These are phyloP conservation scores for Cronartium ribicola DNA, from an alignment of 1,284 basidiomycete species.

Conservation along the genomic window DNA sequence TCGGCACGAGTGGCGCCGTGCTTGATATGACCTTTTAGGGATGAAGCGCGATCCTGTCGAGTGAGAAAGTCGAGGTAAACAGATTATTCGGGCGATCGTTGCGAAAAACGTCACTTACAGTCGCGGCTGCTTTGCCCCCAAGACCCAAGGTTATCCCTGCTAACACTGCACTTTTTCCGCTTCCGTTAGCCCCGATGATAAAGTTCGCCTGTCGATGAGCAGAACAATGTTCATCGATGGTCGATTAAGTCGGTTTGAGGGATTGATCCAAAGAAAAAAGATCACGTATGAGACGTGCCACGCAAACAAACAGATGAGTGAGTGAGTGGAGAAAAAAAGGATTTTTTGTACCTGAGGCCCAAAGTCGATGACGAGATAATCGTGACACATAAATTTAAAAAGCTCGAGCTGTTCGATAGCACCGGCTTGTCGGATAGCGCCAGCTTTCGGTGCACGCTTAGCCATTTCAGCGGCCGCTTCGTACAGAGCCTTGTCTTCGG, in stretches of 20 bases:
- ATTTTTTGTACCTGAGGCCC: no score
- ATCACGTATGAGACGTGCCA: no score
- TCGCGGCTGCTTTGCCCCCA: constrained; percentile 82
- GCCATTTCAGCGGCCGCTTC: constrained; percentile 7
- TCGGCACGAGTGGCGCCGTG: constrained; percentile 69
- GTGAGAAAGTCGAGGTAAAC: not conserved
- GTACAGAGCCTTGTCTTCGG: constrained; percentile 7
- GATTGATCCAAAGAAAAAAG: no score
- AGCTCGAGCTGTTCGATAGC: constrained; percentile 50
- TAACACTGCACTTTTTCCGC: constrained; percentile 88
- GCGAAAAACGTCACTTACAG: constrained; percentile 57
- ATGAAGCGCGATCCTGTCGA: constrained; percentile 61
- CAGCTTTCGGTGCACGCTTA: not conserved
- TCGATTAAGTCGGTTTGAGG: no score
- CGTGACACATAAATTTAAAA: constrained; percentile 52
- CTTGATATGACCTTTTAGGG: constrained; percentile 81
- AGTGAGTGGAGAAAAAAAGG: no score
- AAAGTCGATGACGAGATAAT: constrained; percentile 48
- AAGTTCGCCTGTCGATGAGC: constrained; percentile 99
- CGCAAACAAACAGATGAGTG: no score
- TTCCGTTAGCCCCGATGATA: constrained; percentile 74
- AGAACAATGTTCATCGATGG: constrained; percentile 72
- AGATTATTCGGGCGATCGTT: not conserved
- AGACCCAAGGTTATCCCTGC: constrained; percentile 89
- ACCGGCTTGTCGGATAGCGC: constrained; percentile 43